Percentiles rank a stretch among this genome's conserved stretches.
These are phyloP conservation scores for Emmonsiellopsis sp. DNA, from an alignment of 2,329 filamentous ascomycete genomes.

Conservation along the genomic window DNA sequence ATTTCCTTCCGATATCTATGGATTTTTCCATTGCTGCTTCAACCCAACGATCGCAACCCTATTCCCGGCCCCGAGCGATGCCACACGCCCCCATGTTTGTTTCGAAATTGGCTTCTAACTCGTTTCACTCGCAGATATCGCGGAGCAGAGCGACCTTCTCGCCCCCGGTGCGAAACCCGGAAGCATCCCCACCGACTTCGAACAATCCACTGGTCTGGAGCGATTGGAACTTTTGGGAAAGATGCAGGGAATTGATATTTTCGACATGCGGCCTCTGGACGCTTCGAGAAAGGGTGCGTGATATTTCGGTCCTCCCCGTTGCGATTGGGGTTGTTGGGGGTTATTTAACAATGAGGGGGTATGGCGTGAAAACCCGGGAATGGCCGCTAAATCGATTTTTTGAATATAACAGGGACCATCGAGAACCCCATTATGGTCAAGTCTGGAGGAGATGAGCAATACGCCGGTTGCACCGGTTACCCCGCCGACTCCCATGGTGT, in stretches of 20 bases:
- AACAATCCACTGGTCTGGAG: constrained; percentile 95
- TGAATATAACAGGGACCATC: constrained; percentile 59
- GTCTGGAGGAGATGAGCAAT: constrained; percentile 92
- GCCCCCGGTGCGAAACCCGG: constrained; percentile 73
- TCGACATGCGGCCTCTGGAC: constrained; percentile 96
- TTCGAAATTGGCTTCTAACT: constrained; percentile 2
- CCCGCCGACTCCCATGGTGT: constrained; percentile 88
- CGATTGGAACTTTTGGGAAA: constrained; percentile 98
- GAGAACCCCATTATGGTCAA: constrained; percentile 84
- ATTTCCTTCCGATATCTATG: not conserved
- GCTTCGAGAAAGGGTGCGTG: constrained; percentile 70
- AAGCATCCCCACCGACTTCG: constrained; percentile 83
- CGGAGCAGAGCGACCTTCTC: constrained; percentile 70
- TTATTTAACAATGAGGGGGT: not conserved
- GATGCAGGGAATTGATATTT: constrained; percentile 96
- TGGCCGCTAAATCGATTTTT: not conserved
- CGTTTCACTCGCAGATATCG: constrained; percentile 58
- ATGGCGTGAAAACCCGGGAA: not conserved
- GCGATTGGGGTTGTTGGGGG: not conserved
- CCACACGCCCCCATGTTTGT: not conserved
- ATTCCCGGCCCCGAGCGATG: not conserved
- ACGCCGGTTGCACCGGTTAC: constrained; percentile 87
- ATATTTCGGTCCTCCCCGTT: not conserved
- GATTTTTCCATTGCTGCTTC: not conserved
- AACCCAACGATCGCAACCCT: too few relatives aligned